Conservation (phyloP, 371 early-diverging fungal genomes). For the Mortierella sp. region DNA sequence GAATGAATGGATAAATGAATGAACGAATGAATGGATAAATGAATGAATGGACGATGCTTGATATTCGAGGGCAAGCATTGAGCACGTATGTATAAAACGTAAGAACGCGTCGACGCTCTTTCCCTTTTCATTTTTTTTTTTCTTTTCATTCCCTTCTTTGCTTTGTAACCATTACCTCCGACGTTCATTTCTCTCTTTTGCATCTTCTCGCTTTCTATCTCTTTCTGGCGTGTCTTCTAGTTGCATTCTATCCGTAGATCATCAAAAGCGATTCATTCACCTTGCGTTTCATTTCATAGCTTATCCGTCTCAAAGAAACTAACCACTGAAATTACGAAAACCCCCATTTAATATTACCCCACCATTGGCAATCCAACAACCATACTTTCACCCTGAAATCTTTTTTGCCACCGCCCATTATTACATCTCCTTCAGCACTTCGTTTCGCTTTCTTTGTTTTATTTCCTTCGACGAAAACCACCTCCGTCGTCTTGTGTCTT, state of each 20-base stretch:
- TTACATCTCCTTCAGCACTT: not conserved
- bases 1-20: not conserved
- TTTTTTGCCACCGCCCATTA: not conserved
- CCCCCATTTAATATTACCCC: not conserved
- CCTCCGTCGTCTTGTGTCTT: not conserved
- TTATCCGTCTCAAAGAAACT: not conserved
- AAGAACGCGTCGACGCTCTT: slow-evolving; percentile 2
- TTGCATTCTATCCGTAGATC: not conserved
- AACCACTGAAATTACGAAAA: not conserved
- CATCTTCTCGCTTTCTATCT: not conserved
- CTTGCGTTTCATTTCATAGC: not conserved
- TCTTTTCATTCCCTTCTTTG: not conserved
- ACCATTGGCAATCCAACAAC: not conserved
- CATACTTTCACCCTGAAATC: not conserved
- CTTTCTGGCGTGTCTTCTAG: not conserved
- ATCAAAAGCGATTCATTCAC: not conserved
- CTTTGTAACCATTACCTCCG: not conserved
- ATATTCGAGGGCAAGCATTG: not conserved
- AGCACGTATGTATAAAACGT: not conserved
- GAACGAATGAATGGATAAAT: not conserved
- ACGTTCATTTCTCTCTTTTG: not conserved
- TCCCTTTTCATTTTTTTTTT: not conserved
- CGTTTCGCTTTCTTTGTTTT: not conserved
- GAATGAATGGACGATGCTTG: not conserved
- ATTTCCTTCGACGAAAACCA: slow-evolving; percentile 5